Base-by-base conservation (phyloP, 192 early-diverging fungal genomes). In the Coemansia sp. region DNA sequence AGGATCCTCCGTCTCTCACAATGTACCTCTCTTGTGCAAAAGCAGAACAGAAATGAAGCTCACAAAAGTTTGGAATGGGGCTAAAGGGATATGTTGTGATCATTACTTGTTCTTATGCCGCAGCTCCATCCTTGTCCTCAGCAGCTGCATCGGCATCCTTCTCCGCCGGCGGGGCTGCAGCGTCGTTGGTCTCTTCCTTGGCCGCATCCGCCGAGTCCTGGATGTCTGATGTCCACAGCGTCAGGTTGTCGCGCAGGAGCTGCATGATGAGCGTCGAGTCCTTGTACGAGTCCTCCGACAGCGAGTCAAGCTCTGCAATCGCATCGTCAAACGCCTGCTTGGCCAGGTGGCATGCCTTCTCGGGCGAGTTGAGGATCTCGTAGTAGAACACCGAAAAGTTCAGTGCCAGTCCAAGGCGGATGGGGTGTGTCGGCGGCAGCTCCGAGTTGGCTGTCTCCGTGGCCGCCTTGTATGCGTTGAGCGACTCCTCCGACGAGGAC, bases 341-440 rank as follows among this genome's bases (percentile, higher is more conserved):
- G 75, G 89, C 89, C 36, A 89, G 81, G 57, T 91, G 88, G 85
- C 94, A 96, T 52, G 96, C 96, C 55, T 88, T 86, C 74, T 95
- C 89, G 59, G 94, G 93, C 25, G 92, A 91, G 84, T 94, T 96
- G 61, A 95, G 84, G 80, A 98, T 96, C 85, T 98, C 96, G 75
- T 95, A 96, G 82, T 95, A 96, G 83, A 98, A 96, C 17, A 98
- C 96, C 31, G 96, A 98, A 85, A 93, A 95, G 90, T 98, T 98
- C 73, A 98, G 84, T 30, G 94, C 96, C 55, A 98, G 87, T 33
- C 96, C 96, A 48, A 98, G 90, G 66, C 96, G 93, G 75, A 98
- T 96, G 34, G 96, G 96, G 83, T 98, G 94, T 28, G 94, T 96
- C 29, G 93, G 85, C 40, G 93, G 84, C 19, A 98, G 85, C 64